These are phyloP conservation scores for Pleurotus ostreatus DNA, from an alignment of 768 basidiomycete species.

Conservation along the genomic window DNA sequence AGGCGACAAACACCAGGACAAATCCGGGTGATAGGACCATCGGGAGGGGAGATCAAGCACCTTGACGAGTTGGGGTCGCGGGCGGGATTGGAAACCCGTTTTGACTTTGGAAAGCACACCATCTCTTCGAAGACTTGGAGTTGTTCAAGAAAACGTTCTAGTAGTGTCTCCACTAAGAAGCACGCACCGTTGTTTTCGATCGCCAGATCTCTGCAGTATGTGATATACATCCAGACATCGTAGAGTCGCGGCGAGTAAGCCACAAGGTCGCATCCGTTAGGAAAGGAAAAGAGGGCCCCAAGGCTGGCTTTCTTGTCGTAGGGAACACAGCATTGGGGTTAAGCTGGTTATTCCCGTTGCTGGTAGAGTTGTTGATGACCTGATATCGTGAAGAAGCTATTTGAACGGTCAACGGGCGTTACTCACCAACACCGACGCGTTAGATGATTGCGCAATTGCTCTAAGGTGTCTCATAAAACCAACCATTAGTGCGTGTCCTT, in stretches of 20 bases:
- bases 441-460: conserved; percentile 37
- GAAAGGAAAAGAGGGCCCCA: conserved; percentile 74
- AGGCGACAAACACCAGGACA: too few relatives aligned
- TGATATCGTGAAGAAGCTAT: conserved; percentile 18
- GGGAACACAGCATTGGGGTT: conserved; percentile 30
- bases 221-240: conserved; percentile 16
- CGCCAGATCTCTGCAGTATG: conserved; percentile 38
- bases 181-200: conserved; percentile 38
- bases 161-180: not conserved
- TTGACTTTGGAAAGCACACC: conserved; percentile 36
- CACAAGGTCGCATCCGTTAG: conserved; percentile 74
- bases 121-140: conserved; percentile 31
- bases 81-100: conserved; percentile 15
- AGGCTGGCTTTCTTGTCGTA: conserved; percentile 54
- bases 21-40: too few relatives aligned
- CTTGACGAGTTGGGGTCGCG: too few relatives aligned
- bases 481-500: conserved; percentile 75
- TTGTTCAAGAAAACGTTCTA: not conserved
- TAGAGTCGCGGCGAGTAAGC: conserved; percentile 35
- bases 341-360: conserved; percentile 15
- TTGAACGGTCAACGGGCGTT: not conserved
- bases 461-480: conserved; percentile 66
- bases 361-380: conserved; percentile 60
- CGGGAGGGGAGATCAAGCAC: too few relatives aligned
- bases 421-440: conserved; percentile 53